Conservation (phyloP, 2,329 filamentous ascomycete species). For the Grosmannia serpens region DNA sequence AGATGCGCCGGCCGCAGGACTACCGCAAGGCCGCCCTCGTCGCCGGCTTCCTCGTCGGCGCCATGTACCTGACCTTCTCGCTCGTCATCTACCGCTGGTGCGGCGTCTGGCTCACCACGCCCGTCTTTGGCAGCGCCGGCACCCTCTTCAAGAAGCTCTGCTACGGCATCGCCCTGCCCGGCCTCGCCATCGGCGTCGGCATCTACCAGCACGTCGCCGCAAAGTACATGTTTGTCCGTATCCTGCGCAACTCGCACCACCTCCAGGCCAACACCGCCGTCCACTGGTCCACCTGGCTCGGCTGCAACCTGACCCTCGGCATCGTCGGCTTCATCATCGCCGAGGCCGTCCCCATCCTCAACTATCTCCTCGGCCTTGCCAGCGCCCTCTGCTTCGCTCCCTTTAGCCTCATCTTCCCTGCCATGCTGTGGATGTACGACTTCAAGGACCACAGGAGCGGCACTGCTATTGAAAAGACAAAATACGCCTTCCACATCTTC, state of each 20-base stretch:
- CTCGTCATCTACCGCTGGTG: constrained; percentile 45
- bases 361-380: constrained; percentile 11
- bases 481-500: constrained; percentile 25
- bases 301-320: constrained; percentile 2
- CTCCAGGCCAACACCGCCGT: constrained; percentile 19
- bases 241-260: constrained; percentile 18
- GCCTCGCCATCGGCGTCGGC: constrained; percentile 33
- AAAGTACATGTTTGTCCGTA: constrained; percentile 23
- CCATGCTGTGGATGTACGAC: constrained; percentile 8
- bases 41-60: constrained; percentile 36
- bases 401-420: constrained; percentile 12
- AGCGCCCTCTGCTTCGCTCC: constrained; percentile 8
- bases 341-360: constrained; percentile 13
- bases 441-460: constrained; percentile 26
- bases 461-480: constrained; percentile 19
- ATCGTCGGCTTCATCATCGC: constrained; percentile 11
- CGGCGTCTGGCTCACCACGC: constrained; percentile 50
- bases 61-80: constrained; percentile 39
- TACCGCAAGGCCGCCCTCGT: constrained; percentile 44
- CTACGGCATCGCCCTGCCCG: constrained; percentile 46
- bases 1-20: constrained; percentile 49
- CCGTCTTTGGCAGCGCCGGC: constrained; percentile 40
- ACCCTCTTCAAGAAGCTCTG: constrained; percentile 47
- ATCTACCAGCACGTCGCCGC: constrained; percentile 17
- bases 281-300: constrained; percentile 20